These are phyloP conservation scores for Diplocarpon mali DNA, from an alignment of 2,329 filamentous ascomycete genomes.

Conservation along the genomic window DNA sequence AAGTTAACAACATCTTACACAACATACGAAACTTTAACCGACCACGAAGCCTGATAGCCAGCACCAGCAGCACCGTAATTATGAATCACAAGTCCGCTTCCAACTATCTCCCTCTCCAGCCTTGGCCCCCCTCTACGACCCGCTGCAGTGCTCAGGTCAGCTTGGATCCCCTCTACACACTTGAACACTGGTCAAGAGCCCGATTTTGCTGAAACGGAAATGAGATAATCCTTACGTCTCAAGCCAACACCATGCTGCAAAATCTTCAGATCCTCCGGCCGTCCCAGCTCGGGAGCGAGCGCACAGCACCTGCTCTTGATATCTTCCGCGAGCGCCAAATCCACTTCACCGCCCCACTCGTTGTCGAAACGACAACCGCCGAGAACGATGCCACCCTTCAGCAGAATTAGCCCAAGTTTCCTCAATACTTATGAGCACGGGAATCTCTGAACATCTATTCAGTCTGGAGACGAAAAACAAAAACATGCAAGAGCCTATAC, in stretches of 20 bases:
- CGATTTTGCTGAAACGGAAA: no score
- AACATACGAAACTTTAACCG: neutral
- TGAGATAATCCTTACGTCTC: constrained; percentile 17
- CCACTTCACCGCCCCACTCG: constrained; percentile 26
- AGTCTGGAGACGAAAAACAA: no score
- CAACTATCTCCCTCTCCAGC: constrained; percentile 24
- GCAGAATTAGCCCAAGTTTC: no score
- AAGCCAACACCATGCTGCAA: constrained; percentile 28
- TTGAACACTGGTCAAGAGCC: no score
- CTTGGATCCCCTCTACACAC: no score
- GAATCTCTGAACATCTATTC: no score
- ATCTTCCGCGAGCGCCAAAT: constrained; percentile 25
- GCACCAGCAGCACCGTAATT: constrained; percentile 37
- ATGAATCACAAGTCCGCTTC: constrained; percentile 26
- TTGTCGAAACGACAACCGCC: constrained; percentile 28
- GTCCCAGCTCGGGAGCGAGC: constrained; percentile 27
- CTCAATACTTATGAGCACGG: no score
- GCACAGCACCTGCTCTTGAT: constrained; percentile 29
- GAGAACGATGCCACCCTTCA: constrained; percentile 26
- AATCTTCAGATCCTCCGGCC: constrained; percentile 27
- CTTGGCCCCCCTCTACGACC: constrained; percentile 26
- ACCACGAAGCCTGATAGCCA: constrained; percentile 32
- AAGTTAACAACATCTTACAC: neutral
- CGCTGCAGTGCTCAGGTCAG: constrained; percentile 8
- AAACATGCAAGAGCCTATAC: no score